Base-by-base conservation (phyloP, 2,329 filamentous ascomycete genomes). In the Botrytis byssoidea region DNA sequence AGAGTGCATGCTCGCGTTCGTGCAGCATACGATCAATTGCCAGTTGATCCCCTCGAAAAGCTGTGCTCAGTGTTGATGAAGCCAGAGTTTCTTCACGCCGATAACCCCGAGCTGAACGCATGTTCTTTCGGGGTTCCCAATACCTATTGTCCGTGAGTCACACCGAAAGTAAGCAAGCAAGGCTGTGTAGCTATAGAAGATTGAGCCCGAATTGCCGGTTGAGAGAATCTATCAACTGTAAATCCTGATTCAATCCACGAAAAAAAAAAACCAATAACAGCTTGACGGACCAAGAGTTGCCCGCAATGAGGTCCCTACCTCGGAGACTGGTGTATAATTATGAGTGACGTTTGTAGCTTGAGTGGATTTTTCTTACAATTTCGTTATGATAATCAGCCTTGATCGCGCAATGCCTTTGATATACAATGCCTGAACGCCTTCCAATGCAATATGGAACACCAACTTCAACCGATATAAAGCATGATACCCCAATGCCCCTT, bases 381-480 rank as follows among this genome's bases (percentile, higher is more conserved):
- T 37, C 35, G 37, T 68, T 42, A 48, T 42, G 66, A 57, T 68
- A 57, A 68, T 68, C 66, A 68, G 18, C 37, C 48, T 29, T 68
- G 46, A 48, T 37, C 25, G 48, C 37, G 29, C 32, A 57, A 68
- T 57, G 48, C 35, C 18, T 25, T 42, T 57, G 66, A 42, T 57
- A 40, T 32, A 68, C 48, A 68, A 22, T 29, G 18, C 18, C 48
- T 42, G 48, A 55, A 57, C 68, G 68, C 51, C 68, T 35, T 42
- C 32, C 40, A 64, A 71, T 71, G 57, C 42, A 71, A 64, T 40
- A n/a, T 4, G 25, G 5, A 46, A 42, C 29, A 32, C 57, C 22
- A 64, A 40, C 25, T 20, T n/a, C 2, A 57, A n/a, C 48, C 37
- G 48, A 29, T 29, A 60, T 70, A 46, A 57, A 46, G 12, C 42